Conservation (phyloP, 2,329 filamentous ascomycete genomes). For the Neopestalotiopsis sp. region DNA sequence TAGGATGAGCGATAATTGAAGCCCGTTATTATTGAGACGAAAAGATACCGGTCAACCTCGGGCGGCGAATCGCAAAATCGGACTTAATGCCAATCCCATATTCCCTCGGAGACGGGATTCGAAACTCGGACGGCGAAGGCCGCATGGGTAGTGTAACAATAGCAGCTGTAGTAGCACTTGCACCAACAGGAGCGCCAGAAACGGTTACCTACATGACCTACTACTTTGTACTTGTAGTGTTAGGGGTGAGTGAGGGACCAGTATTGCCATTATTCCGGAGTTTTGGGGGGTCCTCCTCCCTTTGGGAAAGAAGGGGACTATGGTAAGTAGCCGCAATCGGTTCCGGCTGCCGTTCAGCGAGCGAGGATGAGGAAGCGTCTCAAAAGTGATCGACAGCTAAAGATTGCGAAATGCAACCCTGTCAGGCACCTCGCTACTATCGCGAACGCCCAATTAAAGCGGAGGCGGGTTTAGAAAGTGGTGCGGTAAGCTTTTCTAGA, state of each 20-base stretch:
- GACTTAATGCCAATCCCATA: neutral
- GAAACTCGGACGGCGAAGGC: slow-evolving; percentile 8
- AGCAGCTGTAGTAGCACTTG: neutral
- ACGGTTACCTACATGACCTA: neutral
- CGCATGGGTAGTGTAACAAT: neutral
- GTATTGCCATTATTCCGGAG: neutral
- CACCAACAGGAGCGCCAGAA: neutral
- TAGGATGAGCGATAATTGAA: too few species aligned
- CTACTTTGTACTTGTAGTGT: neutral
- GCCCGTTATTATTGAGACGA: neutral
- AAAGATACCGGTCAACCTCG: neutral
- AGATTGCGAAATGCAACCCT: slow-evolving; percentile 4
- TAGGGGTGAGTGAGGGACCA: neutral
- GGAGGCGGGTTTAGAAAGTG: neutral
- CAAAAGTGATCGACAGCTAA: slow-evolving; percentile 8
- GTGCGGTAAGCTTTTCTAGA: slow-evolving; percentile 9
- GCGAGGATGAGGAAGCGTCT: neutral
- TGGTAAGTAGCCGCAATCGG: neutral
- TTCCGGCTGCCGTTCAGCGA: neutral
- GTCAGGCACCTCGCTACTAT: slow-evolving; percentile 7
- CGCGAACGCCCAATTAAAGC: slow-evolving; percentile 8
- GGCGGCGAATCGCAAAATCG: neutral
- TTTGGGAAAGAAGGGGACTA: neutral
- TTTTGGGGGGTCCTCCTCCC: neutral
- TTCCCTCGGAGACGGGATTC: slow-evolving; percentile 10